Percentiles rank a stretch among this genome's conserved stretches.
These are phyloP conservation scores for Penicillium pulvis DNA, from an alignment of 495 filamentous ascomycete species.

Conservation along the genomic window DNA sequence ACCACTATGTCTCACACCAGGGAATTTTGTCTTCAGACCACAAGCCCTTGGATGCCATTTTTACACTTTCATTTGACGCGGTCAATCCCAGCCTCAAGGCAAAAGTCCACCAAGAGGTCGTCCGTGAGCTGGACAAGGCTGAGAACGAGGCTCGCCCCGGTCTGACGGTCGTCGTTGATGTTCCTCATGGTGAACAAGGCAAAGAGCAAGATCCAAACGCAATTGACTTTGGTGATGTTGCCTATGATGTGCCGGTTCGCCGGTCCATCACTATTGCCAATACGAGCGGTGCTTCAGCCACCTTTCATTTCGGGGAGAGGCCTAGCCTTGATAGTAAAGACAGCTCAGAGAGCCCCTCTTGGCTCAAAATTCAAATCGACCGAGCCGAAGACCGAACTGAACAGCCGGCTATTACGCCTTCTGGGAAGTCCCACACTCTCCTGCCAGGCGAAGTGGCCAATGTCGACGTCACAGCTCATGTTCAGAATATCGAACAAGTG, in stretches of 20 bases:
- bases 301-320: constrained; percentile 71
- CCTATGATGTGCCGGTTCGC: constrained; percentile 63
- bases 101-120: constrained; percentile 83
- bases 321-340: constrained; percentile 53
- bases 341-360: constrained; percentile 50
- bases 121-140: constrained; percentile 80
- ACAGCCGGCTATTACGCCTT: constrained; percentile 27
- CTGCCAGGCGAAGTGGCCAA: constrained; percentile 81
- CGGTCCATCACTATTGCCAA: constrained; percentile 84
- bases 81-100: constrained; percentile 81
- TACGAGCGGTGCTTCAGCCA: constrained; percentile 77
- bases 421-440: constrained; percentile 56
- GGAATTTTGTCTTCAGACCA: constrained; percentile 91
- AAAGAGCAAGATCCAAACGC: constrained; percentile 51
- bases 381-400: constrained; percentile 37
- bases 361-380: constrained; percentile 69
- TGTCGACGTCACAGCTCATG: constrained; percentile 62
- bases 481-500: constrained; percentile 65
- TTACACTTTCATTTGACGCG: constrained; percentile 79
- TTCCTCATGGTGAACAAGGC: constrained; percentile 35
- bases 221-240: constrained; percentile 75
- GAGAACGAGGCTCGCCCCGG: constrained; percentile 90
- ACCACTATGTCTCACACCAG: constrained; percentile 86
- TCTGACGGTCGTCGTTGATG: constrained; percentile 83
- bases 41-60: constrained; percentile 83